Evolutionary conservation across 2,329 filamentous ascomycete genomes (phyloP), one percentile per base, ranked within the genome.

Genomic region (Ophiostoma sp.): DNA sequence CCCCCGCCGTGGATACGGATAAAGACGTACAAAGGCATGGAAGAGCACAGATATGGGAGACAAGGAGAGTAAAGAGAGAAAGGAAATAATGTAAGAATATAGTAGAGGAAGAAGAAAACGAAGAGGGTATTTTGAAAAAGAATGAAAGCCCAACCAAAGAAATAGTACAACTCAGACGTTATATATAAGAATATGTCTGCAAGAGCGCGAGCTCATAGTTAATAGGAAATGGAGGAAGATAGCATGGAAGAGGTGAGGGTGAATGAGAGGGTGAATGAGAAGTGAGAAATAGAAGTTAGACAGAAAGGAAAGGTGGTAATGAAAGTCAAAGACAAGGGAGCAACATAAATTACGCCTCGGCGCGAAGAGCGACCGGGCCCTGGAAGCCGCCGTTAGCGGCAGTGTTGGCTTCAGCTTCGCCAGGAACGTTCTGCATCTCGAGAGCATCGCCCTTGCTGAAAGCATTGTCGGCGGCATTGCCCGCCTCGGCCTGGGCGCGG

Each of bases 391-490:
- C 20, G 62, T 65, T 27, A 8, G 33, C 20, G 17, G 66, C 57
- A 23, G 64, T 41, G 44, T 31, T 39, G 52, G 33, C 69, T 17
- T 31, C 27, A 31, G 27, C 27, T 31, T 39, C 39, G 27, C 48
- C 62, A 7, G 62, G 33, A 31, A 90, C 86, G 72, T 84, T 81
- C 76, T 92, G 88, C 89, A 96, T 90, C 79, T 96, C 92, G 76
- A 94, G 83, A 15, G 83, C 83, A 74, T 84, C 82, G 6, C 57
- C 67, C 57, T 67, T 67, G 67, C 73, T 83, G 77, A 33, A 33
- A 17, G 77, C 82, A 81, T 75, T 84, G 79, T 62, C 80, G 76
- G 74, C 80, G 73, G 82, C 81, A 76, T 33, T 23, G 35, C 11
- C 11, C 5, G n/a, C n/a, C 7, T 17, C 31, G 13, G 10, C 60